Conservation (phyloP, 306 rosid genomes). For the Potentilla sterilis region DNA sequence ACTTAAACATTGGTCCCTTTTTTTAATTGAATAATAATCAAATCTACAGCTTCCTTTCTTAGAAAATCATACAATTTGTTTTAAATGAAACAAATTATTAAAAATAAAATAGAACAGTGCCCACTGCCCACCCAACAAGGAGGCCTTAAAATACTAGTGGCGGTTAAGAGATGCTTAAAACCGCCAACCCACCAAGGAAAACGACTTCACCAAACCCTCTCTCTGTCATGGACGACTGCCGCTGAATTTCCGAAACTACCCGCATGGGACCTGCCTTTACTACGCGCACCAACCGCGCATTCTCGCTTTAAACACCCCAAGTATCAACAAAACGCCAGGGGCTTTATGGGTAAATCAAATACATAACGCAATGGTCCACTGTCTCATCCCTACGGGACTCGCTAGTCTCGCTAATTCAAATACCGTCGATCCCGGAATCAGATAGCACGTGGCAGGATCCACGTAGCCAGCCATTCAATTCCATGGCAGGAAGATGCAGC, state of each 20-base stretch:
- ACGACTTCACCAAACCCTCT: not conserved
- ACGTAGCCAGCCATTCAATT: constrained; percentile 7
- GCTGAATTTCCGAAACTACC: constrained; percentile 3
- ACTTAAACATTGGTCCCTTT: too few relatives aligned
- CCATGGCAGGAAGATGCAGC: not conserved
- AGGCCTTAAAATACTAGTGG: not conserved
- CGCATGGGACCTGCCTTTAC: not conserved
- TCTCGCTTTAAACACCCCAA: not conserved
- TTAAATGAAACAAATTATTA: not conserved
- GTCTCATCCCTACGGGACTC: not conserved
- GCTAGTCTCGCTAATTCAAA: constrained; percentile 12
- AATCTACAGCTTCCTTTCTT: not conserved
- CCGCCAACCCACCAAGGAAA: not conserved
- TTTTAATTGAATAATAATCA: not conserved
- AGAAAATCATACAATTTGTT: too few relatives aligned
- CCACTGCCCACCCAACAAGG: not conserved
- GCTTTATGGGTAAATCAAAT: not conserved
- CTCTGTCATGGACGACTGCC: not conserved
- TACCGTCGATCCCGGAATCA: constrained; percentile 31
- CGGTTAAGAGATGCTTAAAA: not conserved
- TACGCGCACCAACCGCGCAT: constrained; percentile 5
- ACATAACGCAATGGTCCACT: not conserved
- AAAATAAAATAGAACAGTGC: not conserved
- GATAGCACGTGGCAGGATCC: constrained; percentile 24
- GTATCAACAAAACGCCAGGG: not conserved